Conservation (phyloP, 345 rosid species). For the Pseudoturritis turrita region DNA sequence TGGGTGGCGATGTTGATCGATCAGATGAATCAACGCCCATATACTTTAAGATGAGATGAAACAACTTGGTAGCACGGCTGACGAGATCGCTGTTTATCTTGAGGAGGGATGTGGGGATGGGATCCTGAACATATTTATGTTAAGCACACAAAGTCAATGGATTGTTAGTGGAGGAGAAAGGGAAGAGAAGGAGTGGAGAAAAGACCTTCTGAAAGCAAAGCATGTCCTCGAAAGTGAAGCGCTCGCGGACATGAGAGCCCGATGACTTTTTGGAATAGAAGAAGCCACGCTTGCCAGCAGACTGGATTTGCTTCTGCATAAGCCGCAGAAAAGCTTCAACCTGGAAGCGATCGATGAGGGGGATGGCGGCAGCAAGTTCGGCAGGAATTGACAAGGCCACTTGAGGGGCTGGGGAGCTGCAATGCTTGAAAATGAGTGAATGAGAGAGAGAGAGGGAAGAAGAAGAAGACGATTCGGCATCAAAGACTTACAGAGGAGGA, state of each 20-base stretch:
- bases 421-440: not conserved
- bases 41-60: slow-evolving; percentile 80
- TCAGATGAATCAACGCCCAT: slow-evolving; percentile 93
- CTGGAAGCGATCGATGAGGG: slow-evolving; percentile 93
- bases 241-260: slow-evolving; percentile 71
- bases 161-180: not conserved
- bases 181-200: not conserved
- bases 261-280: slow-evolving; percentile 66
- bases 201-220: slow-evolving; percentile 89
- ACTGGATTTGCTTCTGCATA: slow-evolving; percentile 96
- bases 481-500: slow-evolving; percentile 30
- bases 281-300: slow-evolving; percentile 84
- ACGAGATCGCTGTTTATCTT: slow-evolving; percentile 77
- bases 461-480: not conserved
- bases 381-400: slow-evolving; percentile 62
- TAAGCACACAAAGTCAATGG: not conserved
- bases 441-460: not conserved
- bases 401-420: slow-evolving; percentile 34
- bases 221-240: slow-evolving; percentile 95
- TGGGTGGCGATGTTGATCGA: slow-evolving; percentile 56
- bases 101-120: slow-evolving; percentile 90
- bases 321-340: slow-evolving; percentile 86
- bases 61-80: slow-evolving; percentile 81
- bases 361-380: slow-evolving; percentile 90
- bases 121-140: slow-evolving; percentile 51